Conservation (phyloP, 805 yeast species). For the Barnettozyma botsteinii region DNA sequence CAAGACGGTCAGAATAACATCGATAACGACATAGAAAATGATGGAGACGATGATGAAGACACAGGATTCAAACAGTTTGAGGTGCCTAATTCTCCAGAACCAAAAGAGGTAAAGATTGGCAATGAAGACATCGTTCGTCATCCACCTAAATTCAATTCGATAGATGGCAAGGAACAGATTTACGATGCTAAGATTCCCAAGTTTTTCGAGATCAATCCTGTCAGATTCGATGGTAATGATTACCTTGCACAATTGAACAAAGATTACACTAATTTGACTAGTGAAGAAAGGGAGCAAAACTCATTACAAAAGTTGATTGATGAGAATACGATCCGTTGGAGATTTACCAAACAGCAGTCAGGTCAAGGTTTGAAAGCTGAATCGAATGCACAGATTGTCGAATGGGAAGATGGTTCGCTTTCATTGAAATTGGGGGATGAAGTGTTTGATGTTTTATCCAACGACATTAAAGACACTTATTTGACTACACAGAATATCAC, state of each 20-base stretch:
- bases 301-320: slow-evolving; percentile 62
- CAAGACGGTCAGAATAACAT: not conserved
- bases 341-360: slow-evolving; percentile 60
- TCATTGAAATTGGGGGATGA: slow-evolving; percentile 87
- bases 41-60: slow-evolving; percentile 32
- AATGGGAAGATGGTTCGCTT: slow-evolving; percentile 90
- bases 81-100: slow-evolving; percentile 8
- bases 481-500: slow-evolving; percentile 47
- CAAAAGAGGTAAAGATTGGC: slow-evolving; percentile 30
- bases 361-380: slow-evolving; percentile 62
- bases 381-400: slow-evolving; percentile 82
- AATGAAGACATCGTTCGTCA: slow-evolving; percentile 43
- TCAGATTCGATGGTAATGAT: slow-evolving; percentile 75
- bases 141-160: slow-evolving; percentile 29
- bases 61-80: slow-evolving; percentile 19
- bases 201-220: slow-evolving; percentile 74
- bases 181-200: slow-evolving; percentile 69
- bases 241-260: slow-evolving; percentile 49
- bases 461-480: slow-evolving; percentile 63
- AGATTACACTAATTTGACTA: slow-evolving; percentile 34
- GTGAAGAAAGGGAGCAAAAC: slow-evolving; percentile 44
- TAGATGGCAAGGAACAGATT: slow-evolving; percentile 32
- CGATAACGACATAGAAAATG: slow-evolving; percentile 20
- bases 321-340: slow-evolving; percentile 91
- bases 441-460: slow-evolving; percentile 68